These are phyloP conservation scores for Eucalyptus camaldulensis DNA, from an alignment of 345 rosid species.

Conservation along the genomic window DNA sequence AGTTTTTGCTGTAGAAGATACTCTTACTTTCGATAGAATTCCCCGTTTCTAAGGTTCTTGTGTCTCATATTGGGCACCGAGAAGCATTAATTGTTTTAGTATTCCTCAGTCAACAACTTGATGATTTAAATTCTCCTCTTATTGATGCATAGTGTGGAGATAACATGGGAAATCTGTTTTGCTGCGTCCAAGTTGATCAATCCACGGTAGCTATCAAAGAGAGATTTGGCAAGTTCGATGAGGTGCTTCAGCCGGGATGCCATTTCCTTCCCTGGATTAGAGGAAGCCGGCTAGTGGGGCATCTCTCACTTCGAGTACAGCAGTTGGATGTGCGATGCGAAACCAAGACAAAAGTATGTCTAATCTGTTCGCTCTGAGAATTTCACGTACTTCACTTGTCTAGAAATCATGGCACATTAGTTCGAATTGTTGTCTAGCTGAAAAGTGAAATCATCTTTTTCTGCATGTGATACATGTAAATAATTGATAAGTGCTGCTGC, in stretches of 20 bases:
- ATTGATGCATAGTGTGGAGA: neutral
- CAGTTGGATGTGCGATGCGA: constrained; percentile 29
- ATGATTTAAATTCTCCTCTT: neutral
- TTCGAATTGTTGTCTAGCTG: neutral
- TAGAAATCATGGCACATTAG: neutral
- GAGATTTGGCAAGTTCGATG: constrained; percentile 25
- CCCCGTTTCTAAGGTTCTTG: neutral
- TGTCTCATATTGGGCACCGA: neutral
- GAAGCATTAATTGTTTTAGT: neutral
- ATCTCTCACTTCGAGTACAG: constrained; percentile 23
- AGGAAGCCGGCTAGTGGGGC: constrained; percentile 21
- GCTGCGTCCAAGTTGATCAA: constrained; percentile 26
- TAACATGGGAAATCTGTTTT: constrained; percentile 19
- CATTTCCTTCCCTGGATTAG: constrained; percentile 29
- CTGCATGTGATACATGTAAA: neutral
- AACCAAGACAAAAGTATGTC: constrained; percentile 27
- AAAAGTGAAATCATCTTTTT: neutral
- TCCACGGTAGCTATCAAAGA: constrained; percentile 26
- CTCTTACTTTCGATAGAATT: neutral
- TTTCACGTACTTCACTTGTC: neutral
- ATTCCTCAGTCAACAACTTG: neutral
- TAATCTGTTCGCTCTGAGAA: neutral
- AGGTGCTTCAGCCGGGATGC: constrained; percentile 25
- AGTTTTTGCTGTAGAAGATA: neutral
- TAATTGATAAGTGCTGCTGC: neutral